These are phyloP conservation scores for Nitzschia inconspicua DNA, from an alignment of 108 stramenopile species.

Conservation along the genomic window DNA sequence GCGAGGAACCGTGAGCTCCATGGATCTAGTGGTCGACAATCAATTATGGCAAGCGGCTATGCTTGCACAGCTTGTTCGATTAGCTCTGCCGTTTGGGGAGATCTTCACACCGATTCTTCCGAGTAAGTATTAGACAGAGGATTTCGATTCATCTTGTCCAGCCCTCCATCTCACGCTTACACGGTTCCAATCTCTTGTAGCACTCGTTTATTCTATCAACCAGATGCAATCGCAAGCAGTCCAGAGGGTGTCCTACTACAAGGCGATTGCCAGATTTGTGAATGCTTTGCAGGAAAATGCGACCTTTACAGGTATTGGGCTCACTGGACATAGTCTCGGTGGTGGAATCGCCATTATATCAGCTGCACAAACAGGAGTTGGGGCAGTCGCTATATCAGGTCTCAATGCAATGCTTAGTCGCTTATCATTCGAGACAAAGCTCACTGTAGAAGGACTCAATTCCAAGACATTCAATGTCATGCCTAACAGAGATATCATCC, in stretches of 20 bases:
- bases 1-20: not conserved
- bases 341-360: slow-evolving; percentile 80
- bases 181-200: not conserved
- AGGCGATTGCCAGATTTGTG: slow-evolving; percentile 34
- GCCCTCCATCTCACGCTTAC: not conserved
- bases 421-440: slow-evolving; percentile 55
- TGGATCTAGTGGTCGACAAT: slow-evolving; percentile 53
- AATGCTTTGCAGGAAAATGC: slow-evolving; percentile 10
- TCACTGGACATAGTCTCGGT: slow-evolving; percentile 36
- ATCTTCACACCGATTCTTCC: slow-evolving; percentile 57
- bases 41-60: slow-evolving; percentile 69
- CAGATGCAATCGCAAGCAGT: slow-evolving; percentile 26
- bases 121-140: slow-evolving; percentile 15
- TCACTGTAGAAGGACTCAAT: slow-evolving; percentile 49
- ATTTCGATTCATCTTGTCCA: not conserved
- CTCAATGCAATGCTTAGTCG: slow-evolving; percentile 61
- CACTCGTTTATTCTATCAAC: slow-evolving; percentile 17
- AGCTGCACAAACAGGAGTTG: slow-evolving; percentile 67
- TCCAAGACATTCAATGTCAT: slow-evolving; percentile 72
- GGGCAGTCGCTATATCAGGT: slow-evolving; percentile 65
- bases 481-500: slow-evolving; percentile 73
- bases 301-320: not conserved
- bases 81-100: slow-evolving; percentile 53
- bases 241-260: slow-evolving; percentile 38
- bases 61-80: slow-evolving; percentile 53